Conservation (phyloP, 306 rosid species). For the Acacia crassicarpa region DNA sequence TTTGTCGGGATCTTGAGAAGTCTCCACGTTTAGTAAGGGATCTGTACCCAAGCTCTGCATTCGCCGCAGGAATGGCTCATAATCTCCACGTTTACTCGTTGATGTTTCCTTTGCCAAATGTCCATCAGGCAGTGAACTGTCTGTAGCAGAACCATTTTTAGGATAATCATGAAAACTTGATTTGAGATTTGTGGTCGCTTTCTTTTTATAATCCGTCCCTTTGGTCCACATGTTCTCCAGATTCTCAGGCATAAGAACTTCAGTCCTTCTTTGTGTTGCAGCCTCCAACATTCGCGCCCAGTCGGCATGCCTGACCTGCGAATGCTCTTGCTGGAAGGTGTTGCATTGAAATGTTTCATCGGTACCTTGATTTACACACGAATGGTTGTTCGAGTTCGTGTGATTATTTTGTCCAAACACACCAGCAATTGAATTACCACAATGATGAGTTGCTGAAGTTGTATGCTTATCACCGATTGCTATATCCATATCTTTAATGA, state of each 20-base stretch:
- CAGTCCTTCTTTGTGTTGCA: slow-evolving; percentile 91
- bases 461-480: slow-evolving; percentile 43
- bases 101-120: slow-evolving; percentile 46
- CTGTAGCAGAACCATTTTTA: background rate
- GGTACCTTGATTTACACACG: slow-evolving; percentile 44
- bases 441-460: slow-evolving; percentile 44
- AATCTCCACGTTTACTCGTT: slow-evolving; percentile 40
- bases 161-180: slow-evolving; percentile 50
- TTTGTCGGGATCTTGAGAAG: slow-evolving; percentile 40
- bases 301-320: slow-evolving; percentile 56
- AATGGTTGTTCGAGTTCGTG: slow-evolving; percentile 39
- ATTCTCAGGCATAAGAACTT: slow-evolving; percentile 95
- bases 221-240: slow-evolving; percentile 99
- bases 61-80: slow-evolving; percentile 32
- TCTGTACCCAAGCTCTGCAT: slow-evolving; percentile 36
- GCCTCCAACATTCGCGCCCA: slow-evolving; percentile 85
- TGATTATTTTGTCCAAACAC: slow-evolving; percentile 35
- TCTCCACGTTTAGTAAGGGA: slow-evolving; percentile 43
- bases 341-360: slow-evolving; percentile 40
- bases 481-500: slow-evolving; percentile 49
- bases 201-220: slow-evolving; percentile 86
- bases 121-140: slow-evolving; percentile 1
- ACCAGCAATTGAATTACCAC: slow-evolving; percentile 44
- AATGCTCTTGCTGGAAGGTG: slow-evolving; percentile 46
- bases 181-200: slow-evolving; percentile 61